Evolutionary conservation across 371 early-diverging fungal genomes (phyloP), one percentile per base, ranked within the genome.

Genomic region (Saksenaea vasiformis): DNA sequence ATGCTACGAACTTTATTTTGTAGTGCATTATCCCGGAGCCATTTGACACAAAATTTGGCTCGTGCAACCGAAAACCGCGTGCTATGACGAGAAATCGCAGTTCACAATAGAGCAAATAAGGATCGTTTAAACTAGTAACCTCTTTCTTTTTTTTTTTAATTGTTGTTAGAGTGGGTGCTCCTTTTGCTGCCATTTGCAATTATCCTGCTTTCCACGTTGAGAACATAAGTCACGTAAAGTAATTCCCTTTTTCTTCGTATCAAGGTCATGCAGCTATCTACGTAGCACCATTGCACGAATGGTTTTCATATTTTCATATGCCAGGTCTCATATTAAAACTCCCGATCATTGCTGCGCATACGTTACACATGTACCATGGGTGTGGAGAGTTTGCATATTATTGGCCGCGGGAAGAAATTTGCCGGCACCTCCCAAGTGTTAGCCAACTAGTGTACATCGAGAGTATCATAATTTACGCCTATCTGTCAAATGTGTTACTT

Each of bases 311-410:
- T 47, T 22, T 47, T 47, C 51, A 47, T 47, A 47, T 47, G 51
- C 22, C 8, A 47, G 22, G 5, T 7, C 51, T 5, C 24, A 22
- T 19, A 47, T 47, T 47, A 10, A 47, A 47, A 22, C 51, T 47
- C 51, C 51, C 51, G 51, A 47, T 47, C 51, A 47, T 11, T 47
- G 9, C 51, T 47, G 51, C 51, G 51, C 26, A 41, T 41, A 2
- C 5, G 51, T 47, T 47, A 47, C 51, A 47, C 51, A 47, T 47
- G 51, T 47, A 47, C 51, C 22, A 19, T 22, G 3, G 24, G 5
- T 47, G 51, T 47, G 51, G 51, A 47, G 51, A 47, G 24, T 47
- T 47, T 22, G 22, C 27, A 26, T 22, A 19, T 19, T 3, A 47
- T n/a, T 17, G 22, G 51, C 8, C 7, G 22, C 22, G 22, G 51